Evolutionary conservation across 2,329 filamentous ascomycete species (phyloP).

Genomic region (Tolypocladium ovalisporum): DNA sequence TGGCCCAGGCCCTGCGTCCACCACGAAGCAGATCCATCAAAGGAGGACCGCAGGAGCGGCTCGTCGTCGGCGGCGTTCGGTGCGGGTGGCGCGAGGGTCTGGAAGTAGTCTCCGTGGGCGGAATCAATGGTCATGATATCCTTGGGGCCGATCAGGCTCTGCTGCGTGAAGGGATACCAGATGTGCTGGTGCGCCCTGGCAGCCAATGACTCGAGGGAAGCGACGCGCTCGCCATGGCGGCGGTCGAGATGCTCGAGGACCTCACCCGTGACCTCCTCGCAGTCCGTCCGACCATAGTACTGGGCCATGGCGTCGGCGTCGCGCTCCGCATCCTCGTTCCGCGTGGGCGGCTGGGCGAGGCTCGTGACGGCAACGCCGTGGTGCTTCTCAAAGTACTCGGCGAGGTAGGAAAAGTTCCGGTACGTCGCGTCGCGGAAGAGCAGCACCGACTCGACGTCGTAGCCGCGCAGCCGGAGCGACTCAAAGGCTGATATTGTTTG

Average conservation of each 20-base stretch:
- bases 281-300: constrained; percentile 49
- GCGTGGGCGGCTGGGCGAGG: constrained; percentile 48
- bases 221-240: constrained; percentile 45
- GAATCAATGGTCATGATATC: constrained; percentile 71
- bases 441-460: constrained; percentile 60
- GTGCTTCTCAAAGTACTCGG: constrained; percentile 52
- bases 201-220: constrained; percentile 50
- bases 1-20: constrained; percentile 87
- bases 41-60: constrained; percentile 39
- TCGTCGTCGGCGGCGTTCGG: not conserved
- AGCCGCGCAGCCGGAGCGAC: constrained; percentile 65
- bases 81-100: constrained; percentile 30
- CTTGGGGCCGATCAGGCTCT: constrained; percentile 48
- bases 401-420: constrained; percentile 57
- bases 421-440: constrained; percentile 58
- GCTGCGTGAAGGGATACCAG: constrained; percentile 85
- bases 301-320: constrained; percentile 47
- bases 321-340: constrained; percentile 22
- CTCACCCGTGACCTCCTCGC: constrained; percentile 24
- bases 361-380: constrained; percentile 45
- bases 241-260: constrained; percentile 40
- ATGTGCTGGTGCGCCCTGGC: constrained; percentile 51
- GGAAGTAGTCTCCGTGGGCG: constrained; percentile 68
- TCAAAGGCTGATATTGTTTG: constrained; percentile 73
- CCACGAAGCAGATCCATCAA: constrained; percentile 82